phyloP scores from a whole-genome alignment of 2,329 filamentous ascomycete genomes.

The Macroventuria anomochaeta region DNA sequence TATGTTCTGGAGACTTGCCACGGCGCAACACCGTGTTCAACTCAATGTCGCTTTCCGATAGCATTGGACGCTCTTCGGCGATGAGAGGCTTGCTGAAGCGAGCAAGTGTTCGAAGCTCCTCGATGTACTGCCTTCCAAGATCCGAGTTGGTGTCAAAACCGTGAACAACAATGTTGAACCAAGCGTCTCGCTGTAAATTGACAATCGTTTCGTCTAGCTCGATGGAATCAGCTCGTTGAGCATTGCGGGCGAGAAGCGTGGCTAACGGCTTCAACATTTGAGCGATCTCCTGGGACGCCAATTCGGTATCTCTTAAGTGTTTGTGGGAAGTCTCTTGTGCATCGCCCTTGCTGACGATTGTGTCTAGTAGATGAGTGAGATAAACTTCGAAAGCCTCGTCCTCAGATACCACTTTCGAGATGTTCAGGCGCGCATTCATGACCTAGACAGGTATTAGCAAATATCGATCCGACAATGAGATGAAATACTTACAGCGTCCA shows the following conservation, averaged over 20 bases:
- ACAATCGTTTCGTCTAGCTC: constrained; percentile 60
- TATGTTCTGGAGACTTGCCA: constrained; percentile 80
- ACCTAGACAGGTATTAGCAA: constrained; percentile 58
- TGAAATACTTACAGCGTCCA: constrained; percentile 69
- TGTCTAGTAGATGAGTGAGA: constrained; percentile 80
- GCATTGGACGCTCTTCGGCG: constrained; percentile 84
- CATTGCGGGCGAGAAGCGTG: constrained; percentile 70
- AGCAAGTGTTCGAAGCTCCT: constrained; percentile 83
- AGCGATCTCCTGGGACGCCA: constrained; percentile 85
- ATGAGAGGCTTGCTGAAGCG: constrained; percentile 87
- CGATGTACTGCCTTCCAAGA: constrained; percentile 72
- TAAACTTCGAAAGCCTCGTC: constrained; percentile 85
- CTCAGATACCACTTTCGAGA: constrained; percentile 72
- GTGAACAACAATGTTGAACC: constrained; percentile 97
- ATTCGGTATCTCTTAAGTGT: constrained; percentile 77
- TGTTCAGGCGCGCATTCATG: constrained; percentile 77
- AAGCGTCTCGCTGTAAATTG: constrained; percentile 83
- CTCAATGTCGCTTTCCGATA: constrained; percentile 95
- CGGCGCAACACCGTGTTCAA: constrained; percentile 91
- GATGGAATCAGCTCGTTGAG: constrained; percentile 65
- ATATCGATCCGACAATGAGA: not conserved
- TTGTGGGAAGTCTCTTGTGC: constrained; percentile 73
- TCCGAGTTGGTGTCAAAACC: constrained; percentile 81
- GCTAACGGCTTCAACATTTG: constrained; percentile 89
- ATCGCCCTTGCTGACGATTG: constrained; percentile 89